Evolutionary conservation across 164 flowering plant species (phyloP).

Genomic region (Vitis rupestris): DNA sequence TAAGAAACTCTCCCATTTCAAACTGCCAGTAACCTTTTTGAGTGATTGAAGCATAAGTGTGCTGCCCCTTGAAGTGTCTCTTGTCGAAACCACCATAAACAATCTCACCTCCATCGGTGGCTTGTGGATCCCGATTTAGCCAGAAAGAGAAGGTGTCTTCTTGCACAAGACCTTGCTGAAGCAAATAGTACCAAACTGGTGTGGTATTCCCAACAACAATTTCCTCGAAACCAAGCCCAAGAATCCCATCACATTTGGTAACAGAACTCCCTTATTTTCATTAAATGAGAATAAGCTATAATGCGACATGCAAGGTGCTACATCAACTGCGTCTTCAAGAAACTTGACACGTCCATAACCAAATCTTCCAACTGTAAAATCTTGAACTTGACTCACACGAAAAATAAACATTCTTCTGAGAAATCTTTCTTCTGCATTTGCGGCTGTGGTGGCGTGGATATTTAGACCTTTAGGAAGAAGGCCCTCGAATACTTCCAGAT

Average conservation of each 20-base stretch:
- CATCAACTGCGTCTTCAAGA: no score
- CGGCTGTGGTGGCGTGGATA: no score
- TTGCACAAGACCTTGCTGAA: slow-evolving; percentile 37
- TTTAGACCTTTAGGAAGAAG: no score
- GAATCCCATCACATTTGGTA: slow-evolving; percentile 75
- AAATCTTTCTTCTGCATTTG: no score
- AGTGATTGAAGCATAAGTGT: slow-evolving; percentile 51
- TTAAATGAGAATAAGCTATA: no score
- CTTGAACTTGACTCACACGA: no score
- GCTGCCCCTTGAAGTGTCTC: slow-evolving; percentile 37
- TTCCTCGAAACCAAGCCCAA: slow-evolving; percentile 54
- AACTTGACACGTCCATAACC: no score
- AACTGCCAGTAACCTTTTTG: slow-evolving; percentile 92
- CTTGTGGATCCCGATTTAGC: slow-evolving; percentile 37
- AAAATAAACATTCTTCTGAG: no score
- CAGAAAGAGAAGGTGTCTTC: slow-evolving; percentile 47
- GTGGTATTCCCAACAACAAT: slow-evolving; percentile 60
- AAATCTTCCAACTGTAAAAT: no score
- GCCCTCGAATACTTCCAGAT: no score
- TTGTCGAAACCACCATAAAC: slow-evolving; percentile 47
- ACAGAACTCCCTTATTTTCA: no score
- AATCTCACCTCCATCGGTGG: slow-evolving; percentile 42
- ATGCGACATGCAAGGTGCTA: no score
- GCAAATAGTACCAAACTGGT: slow-evolving; percentile 48
- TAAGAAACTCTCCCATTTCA: slow-evolving; percentile 80